Base-by-base conservation (phyloP, 2,329 filamentous ascomycete genomes). In the Apiospora rasikravindrae region DNA sequence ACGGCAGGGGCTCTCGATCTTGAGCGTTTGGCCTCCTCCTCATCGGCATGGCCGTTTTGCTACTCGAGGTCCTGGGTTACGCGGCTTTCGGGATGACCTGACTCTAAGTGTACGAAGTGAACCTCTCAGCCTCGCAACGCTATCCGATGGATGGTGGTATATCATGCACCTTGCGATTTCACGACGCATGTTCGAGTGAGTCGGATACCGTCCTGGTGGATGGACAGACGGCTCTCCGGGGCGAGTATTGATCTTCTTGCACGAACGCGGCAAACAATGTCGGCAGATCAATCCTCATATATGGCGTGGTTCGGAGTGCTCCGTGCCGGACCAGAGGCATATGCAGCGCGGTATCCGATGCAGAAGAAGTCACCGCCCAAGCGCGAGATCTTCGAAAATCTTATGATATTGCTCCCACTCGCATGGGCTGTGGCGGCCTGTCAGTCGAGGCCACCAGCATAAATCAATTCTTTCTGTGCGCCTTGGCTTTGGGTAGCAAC, bases 1-100 rank as follows among this genome's bases (percentile, higher is more conserved):
- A 69, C n/a, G 57, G 67, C 78, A 79, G 73, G 77, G 75, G 71
- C 76, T 78, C 53, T 72, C 73, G 64, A 78, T 81, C 68, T 37
- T 80, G 69, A 76, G 76, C 67, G 40, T 78, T 78, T 74, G 76
- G 76, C 71, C 66, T 75, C 13, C n/a, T n/a, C n/a, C n/a, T n/a
- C n/a, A 72, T 78, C 16, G 77, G 78, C 71, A 71, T 80, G 70
- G 78, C 71, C 70, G 72, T 76, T 22, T 77, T 79, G 10, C 72
- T 75, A 57, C 47, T 72, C 75, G 64, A 77, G 71, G 69, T 76
- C 77, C 19, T 70, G 73, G 76, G 73, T 72, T 72, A 72, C 76
- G 75, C 61, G 76, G 74, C 73, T 75, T 71, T 19, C n/a, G 33
- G 33, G 8, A 40, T 64, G 19, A 33, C 33, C 57, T 22, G 33